Base-by-base conservation (phyloP, 2,329 filamentous ascomycete genomes). In the Fusarium sacchari region DNA sequence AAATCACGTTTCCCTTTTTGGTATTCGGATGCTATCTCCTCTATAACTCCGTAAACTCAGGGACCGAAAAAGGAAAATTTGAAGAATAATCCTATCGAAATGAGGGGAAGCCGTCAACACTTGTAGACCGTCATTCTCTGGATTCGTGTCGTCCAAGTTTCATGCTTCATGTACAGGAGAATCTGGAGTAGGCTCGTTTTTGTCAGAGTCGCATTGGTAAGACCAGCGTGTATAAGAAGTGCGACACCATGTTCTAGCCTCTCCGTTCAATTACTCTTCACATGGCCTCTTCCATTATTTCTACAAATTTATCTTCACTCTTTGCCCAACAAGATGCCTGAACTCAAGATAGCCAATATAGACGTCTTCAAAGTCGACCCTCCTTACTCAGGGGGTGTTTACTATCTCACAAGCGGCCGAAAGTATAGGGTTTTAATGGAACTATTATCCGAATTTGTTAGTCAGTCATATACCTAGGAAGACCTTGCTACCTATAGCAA, bases 381-480 rank as follows among this genome's bases (percentile, higher is more conserved):
- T 8, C 69, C 67, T 7, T 75, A 73, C 46, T 53, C 64, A 14
- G 66, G 72, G 5, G 73, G 72, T 3, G 59, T 73, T 30, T 75
- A 75, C 24, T 49, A n/a, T 13, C 64, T 73, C 5, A 69, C 72
- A 7, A 64, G 64, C 3, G 73, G 73, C 7, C 70, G 73, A 15
- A 64, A 72, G 36, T 68, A 72, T 28, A 58, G 32, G 10, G 64
- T 59, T 76, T 76, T 15, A 73, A 76, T 39, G 65, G 52, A 15
- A 74, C 73, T 15, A 65, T 74, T 58, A 71, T 76, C 22, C 72
- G 72, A 40, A n/a, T n/a, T n/a, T n/a, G n/a, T n/a, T n/a, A n/a
- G n/a, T n/a, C n/a, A n/a, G n/a, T n/a, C n/a, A n/a, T n/a, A n/a
- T n/a, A n/a, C n/a, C n/a, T n/a, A n/a, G n/a, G n/a, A n/a, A n/a